Conservation (phyloP, 140 eudicot genomes). For the Stevia rebaudiana region DNA sequence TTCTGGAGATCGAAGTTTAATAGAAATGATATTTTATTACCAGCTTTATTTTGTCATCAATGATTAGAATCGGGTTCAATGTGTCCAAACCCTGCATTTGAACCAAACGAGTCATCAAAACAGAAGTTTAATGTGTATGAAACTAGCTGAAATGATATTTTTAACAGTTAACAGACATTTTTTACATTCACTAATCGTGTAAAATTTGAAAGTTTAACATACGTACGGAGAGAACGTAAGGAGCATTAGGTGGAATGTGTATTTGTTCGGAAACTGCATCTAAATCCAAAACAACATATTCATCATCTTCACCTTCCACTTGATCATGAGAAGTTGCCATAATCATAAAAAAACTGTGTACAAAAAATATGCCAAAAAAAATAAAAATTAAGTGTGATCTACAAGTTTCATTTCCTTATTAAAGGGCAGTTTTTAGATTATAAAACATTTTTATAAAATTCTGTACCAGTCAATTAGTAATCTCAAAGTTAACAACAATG, state of each 20-base stretch:
- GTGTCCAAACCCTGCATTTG: constrained; percentile 87
- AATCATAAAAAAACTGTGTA: constrained; percentile 17
- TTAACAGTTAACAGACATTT: too few species aligned
- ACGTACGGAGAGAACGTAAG: constrained; percentile 72
- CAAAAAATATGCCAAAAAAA: background rate
- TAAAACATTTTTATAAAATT: background rate
- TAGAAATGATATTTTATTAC: constrained; percentile 26
- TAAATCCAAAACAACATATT: constrained; percentile 62
- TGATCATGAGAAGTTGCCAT: constrained; percentile 32
- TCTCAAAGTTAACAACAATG: background rate
- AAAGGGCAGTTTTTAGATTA: background rate
- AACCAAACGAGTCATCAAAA: constrained; percentile 2
- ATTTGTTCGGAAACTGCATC: constrained; percentile 47
- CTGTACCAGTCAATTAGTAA: background rate
- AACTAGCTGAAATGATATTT: background rate
- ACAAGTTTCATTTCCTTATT: background rate
- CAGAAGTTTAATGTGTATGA: background rate
- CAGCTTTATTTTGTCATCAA: constrained; percentile 72
- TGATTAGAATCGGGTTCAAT: constrained; percentile 59
- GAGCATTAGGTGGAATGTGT: constrained; percentile 63
- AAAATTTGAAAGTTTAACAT: background rate
- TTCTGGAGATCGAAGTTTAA: background rate
- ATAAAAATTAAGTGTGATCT: background rate
- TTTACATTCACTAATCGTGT: background rate
- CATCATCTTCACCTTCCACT: constrained; percentile 41